Conservation (phyloP, 306 rosid species). For the Rosa rugosa region DNA sequence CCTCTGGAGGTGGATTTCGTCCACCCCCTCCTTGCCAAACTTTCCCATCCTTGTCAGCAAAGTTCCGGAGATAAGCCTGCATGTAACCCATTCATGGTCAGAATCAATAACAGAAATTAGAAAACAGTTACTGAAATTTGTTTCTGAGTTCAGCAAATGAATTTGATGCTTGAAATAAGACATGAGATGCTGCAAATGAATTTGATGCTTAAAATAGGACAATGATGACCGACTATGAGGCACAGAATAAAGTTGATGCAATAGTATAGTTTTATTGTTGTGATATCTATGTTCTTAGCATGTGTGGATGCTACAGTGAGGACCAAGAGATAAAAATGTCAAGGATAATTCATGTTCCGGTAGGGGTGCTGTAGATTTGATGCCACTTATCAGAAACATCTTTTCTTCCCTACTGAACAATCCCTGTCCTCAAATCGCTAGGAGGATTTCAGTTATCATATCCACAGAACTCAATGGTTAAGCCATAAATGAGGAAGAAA, state of each 20-base stretch:
- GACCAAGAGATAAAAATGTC: neutral
- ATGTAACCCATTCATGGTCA: constrained; percentile 29
- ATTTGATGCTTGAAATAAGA: neutral
- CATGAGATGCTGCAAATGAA: no score
- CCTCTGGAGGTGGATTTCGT: constrained; percentile 94
- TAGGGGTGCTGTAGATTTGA: neutral
- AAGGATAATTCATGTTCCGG: neutral
- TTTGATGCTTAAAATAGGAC: neutral
- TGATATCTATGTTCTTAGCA: neutral
- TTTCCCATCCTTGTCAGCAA: constrained; percentile 92
- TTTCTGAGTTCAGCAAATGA: no score
- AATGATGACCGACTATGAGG: neutral
- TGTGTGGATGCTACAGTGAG: neutral
- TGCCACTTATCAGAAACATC: neutral
- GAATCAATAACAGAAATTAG: constrained; percentile 19
- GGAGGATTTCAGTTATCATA: neutral
- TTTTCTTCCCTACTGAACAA: neutral
- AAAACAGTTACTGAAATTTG: constrained; percentile 6
- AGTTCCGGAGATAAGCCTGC: constrained; percentile 79
- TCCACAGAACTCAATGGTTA: neutral
- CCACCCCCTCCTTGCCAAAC: constrained; percentile 99
- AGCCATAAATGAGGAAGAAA: neutral
- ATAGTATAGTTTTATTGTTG: neutral
- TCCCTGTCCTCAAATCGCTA: neutral
- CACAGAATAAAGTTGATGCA: neutral